Evolutionary conservation across 352 stramenopile species (phyloP).

Genomic region (Globisporangium orthogonon): DNA sequence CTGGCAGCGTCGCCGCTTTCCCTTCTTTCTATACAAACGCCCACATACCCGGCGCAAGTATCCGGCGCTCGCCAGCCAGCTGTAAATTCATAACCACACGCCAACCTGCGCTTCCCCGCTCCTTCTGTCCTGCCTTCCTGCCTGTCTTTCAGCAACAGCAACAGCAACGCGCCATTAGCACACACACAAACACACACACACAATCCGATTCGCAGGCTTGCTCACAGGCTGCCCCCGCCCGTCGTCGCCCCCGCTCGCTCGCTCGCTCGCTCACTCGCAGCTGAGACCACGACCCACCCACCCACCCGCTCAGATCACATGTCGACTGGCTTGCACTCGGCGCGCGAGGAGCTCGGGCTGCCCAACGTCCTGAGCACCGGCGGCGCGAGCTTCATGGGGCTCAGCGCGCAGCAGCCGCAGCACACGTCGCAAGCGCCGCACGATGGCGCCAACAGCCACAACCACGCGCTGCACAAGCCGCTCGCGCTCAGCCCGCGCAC

Average conservation of each 20-base stretch:
- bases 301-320: slow-evolving; percentile 16
- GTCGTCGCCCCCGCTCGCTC: neutral
- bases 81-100: slow-evolving; percentile 28
- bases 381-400: slow-evolving; percentile 12
- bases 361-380: slow-evolving; percentile 24
- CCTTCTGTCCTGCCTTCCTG: neutral
- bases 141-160: neutral
- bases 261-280: neutral
- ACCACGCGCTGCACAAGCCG: slow-evolving; percentile 45
- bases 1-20: slow-evolving; percentile 5
- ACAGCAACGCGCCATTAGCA: slow-evolving; percentile 31
- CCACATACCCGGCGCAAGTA: slow-evolving; percentile 1
- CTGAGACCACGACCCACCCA: slow-evolving; percentile 5
- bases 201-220: slow-evolving; percentile 56
- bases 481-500: slow-evolving; percentile 71
- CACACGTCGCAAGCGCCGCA: neutral
- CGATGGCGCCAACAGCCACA: slow-evolving; percentile 5
- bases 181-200: slow-evolving; percentile 8
- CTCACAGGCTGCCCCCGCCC: neutral
- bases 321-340: slow-evolving; percentile 63
- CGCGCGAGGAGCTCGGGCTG: slow-evolving; percentile 61
- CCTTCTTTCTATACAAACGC: neutral
- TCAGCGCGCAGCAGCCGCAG: slow-evolving; percentile 22
- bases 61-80: slow-evolving; percentile 20
- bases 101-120: slow-evolving; percentile 3